Base-by-base conservation (phyloP, 2,329 filamentous ascomycete species). In the Monilinia vaccinii-corymbosi region DNA sequence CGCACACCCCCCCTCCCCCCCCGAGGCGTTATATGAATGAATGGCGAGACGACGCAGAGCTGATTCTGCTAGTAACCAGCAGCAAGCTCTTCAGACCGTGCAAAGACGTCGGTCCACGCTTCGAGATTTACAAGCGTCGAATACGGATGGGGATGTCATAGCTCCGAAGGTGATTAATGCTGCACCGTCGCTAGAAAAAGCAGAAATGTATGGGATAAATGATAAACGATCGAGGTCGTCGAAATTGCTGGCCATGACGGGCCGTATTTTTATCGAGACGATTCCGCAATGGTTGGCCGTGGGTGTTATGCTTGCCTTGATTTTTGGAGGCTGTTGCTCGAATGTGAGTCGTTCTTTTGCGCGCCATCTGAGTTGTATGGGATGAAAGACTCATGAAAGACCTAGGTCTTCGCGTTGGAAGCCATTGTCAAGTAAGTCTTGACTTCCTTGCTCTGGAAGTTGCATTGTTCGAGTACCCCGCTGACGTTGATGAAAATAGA, bases 281-380 rank as follows among this genome's bases (percentile, higher is more conserved):
- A 80, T 87, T 61, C 81, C 83, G 36, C 79, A 80, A 73, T 86
- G 82, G 80, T 73, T 89, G 42, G 80, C 82, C 60, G 77, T 86
- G 49, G 77, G 79, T 25, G 78, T 81, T 60, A 95, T 95, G 81
- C 80, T 93, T 61, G 81, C 80, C 56, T 81, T 97, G 66, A 97
- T 99, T 62, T 97, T 99, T 73, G 94, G 94, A 56, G 94, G 94
- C 34, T 96, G 91, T 72, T 96, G 92, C 76, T 91, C 90, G 40
- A 96, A 96, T 80, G 92, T 92, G 77, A 75, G 84, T 75, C 56
- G 57, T 51, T 40, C 8, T 18, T 40, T 25, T 31, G 46, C 31
- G 40, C 23, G 40, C 47, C 55, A 2, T 31, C 14, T 16, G 31
- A 3, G n/a, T 47, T 21, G n/a, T 16, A 25, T 7, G 40, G 21